A percentile compares a stretch with the other conserved stretches of the same genome.
Conservation (phyloP, 192 early-diverging fungal species). For the Paraglomus occultum region DNA sequence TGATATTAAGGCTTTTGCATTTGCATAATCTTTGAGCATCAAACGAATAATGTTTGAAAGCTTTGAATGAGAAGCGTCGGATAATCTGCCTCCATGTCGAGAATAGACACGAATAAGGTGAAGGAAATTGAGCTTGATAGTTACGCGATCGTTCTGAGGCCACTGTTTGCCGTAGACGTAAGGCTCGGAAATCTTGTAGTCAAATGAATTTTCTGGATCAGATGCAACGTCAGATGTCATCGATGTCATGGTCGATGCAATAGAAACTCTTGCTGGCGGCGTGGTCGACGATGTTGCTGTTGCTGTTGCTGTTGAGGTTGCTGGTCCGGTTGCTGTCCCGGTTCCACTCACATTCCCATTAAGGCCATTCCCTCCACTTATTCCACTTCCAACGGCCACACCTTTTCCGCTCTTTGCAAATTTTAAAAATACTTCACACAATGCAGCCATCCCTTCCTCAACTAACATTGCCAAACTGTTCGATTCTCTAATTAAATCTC, state of each 20-base stretch:
- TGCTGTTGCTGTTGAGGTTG: too few species aligned
- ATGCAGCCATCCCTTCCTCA: constrained; percentile 44
- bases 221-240: constrained; percentile 12
- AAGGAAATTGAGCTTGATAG: constrained; percentile 55
- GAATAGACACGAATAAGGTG: constrained; percentile 45
- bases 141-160: constrained; percentile 57
- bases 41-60: constrained; percentile 46
- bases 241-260: not conserved
- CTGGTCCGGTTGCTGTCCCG: too few species aligned
- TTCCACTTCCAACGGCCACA: constrained; percentile 30
- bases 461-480: constrained; percentile 24
- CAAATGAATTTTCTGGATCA: constrained; percentile 25
- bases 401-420: constrained; percentile 46
- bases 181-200: constrained; percentile 15
- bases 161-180: constrained; percentile 53
- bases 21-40: constrained; percentile 47
- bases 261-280: too few species aligned
- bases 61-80: constrained; percentile 45
- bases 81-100: constrained; percentile 42
- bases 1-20: constrained; percentile 37
- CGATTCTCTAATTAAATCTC: constrained; percentile 36
- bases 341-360: too few species aligned
- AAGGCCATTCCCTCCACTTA: not conserved
- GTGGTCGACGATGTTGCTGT: too few species aligned
- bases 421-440: constrained; percentile 50